phyloP scores from a whole-genome alignment of 768 basidiomycete genomes.

The Trametes sanguinea region DNA sequence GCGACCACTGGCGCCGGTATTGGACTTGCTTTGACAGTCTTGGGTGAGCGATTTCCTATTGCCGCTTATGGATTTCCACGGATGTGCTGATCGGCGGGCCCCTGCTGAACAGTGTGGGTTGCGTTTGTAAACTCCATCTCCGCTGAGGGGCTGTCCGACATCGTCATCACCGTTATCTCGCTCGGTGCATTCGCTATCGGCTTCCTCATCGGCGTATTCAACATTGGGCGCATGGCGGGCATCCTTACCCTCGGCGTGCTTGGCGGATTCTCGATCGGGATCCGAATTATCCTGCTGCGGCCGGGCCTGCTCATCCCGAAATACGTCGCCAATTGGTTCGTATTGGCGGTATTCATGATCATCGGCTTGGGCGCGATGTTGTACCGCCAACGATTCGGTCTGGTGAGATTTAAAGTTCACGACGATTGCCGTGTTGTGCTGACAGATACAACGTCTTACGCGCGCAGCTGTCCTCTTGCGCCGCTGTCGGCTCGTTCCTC shows the following conservation, averaged over 20 bases:
- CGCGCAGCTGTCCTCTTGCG: conserved; percentile 43
- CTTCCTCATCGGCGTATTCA: conserved; percentile 55
- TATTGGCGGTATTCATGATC: conserved; percentile 49
- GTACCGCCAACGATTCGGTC: conserved; percentile 47
- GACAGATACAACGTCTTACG: conserved; percentile 32
- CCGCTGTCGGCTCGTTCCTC: conserved; percentile 66
- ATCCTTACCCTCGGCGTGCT: conserved; percentile 48
- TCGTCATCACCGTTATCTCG: conserved; percentile 50
- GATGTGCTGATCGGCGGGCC: no score
- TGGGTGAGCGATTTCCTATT: conserved; percentile 34
- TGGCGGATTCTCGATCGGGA: conserved; percentile 59
- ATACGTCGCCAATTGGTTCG: conserved; percentile 52
- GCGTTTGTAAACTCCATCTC: conserved; percentile 59
- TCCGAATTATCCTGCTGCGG: conserved; percentile 54
- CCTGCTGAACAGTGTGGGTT: conserved; percentile 74
- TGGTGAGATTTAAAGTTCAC: conserved; percentile 43
- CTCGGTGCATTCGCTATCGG: conserved; percentile 52
- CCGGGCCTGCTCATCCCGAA: conserved; percentile 46
- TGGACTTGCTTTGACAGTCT: conserved; percentile 50
- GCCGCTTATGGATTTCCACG: no score
- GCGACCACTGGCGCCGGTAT: conserved; percentile 56
- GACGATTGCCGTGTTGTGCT: neutral
- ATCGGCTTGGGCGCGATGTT: conserved; percentile 45
- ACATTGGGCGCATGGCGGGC: conserved; percentile 50
- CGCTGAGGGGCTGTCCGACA: conserved; percentile 51